These are phyloP conservation scores for Massarina eburnea DNA, from an alignment of 2,329 filamentous ascomycete genomes.

Conservation along the genomic window DNA sequence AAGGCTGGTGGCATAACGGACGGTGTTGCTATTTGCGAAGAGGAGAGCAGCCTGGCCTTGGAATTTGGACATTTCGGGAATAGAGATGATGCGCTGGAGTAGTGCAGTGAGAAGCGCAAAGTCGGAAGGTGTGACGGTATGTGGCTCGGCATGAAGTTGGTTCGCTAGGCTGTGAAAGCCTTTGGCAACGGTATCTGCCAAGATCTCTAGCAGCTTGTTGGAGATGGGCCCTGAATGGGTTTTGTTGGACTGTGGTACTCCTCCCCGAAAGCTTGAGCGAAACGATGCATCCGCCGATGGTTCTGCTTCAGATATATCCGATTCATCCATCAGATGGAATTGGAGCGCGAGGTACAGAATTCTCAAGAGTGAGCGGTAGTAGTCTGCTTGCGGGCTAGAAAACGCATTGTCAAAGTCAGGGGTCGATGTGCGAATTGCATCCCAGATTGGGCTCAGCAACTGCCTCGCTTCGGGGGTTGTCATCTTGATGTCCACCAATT, in stretches of 20 bases:
- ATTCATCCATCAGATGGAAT: constrained; percentile 54
- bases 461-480: constrained; percentile 54
- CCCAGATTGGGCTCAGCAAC: constrained; percentile 62
- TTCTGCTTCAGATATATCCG: constrained; percentile 20
- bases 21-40: constrained; percentile 65
- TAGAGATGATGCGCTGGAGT: constrained; percentile 77
- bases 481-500: constrained; percentile 63
- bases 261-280: constrained; percentile 39
- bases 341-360: constrained; percentile 81
- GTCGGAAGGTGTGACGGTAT: constrained; percentile 71
- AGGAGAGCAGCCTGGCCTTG: constrained; percentile 48
- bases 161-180: constrained; percentile 81
- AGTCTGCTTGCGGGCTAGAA: constrained; percentile 60
- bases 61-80: constrained; percentile 73
- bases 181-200: constrained; percentile 75
- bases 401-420: constrained; percentile 63
- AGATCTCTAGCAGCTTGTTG: constrained; percentile 68
- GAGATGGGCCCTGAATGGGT: constrained; percentile 27
- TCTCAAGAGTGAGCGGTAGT: constrained; percentile 82
- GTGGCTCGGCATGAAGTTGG: constrained; percentile 75
- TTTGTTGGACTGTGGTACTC: constrained; percentile 48
- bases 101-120: constrained; percentile 86
- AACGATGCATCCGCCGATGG: constrained; percentile 18
- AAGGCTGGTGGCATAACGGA: constrained; percentile 80
- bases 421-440: constrained; percentile 57